phyloP scores from a whole-genome alignment of 352 stramenopile species.

The Phytophthora pistaciae region DNA sequence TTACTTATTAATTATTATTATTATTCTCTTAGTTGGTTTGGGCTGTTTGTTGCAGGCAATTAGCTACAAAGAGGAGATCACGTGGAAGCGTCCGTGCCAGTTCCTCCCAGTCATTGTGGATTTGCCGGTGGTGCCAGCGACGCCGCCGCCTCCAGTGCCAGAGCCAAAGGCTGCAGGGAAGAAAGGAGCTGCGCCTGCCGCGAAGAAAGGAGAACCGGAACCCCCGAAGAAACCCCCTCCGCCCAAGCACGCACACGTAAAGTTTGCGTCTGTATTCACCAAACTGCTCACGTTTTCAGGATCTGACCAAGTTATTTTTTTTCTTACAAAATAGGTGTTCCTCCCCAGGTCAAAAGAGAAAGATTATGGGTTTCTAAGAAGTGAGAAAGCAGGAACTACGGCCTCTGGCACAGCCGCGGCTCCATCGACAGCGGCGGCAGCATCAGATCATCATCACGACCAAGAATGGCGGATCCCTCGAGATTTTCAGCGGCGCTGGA shows the following conservation, averaged over 20 bases:
- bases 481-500: slow-evolving; percentile 81
- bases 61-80: slow-evolving; percentile 20
- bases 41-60: background rate
- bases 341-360: slow-evolving; percentile 29
- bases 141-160: slow-evolving; percentile 20
- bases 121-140: slow-evolving; percentile 11
- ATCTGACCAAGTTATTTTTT: background rate
- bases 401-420: background rate
- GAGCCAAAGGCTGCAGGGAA: slow-evolving; percentile 46
- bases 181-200: slow-evolving; percentile 25
- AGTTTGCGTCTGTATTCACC: background rate
- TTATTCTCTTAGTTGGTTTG: background rate
- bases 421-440: slow-evolving; percentile 8
- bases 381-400: slow-evolving; percentile 20
- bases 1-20: background rate
- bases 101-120: slow-evolving; percentile 67
- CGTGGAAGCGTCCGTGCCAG: slow-evolving; percentile 74
- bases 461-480: slow-evolving; percentile 43
- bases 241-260: slow-evolving; percentile 60
- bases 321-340: slow-evolving; percentile 36
- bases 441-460: slow-evolving; percentile 29
- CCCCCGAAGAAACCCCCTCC: slow-evolving; percentile 48
- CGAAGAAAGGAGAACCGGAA: slow-evolving; percentile 50
- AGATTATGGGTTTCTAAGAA: slow-evolving; percentile 17
- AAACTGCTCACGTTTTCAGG: background rate